phyloP scores from a whole-genome alignment of 2,329 filamentous ascomycete species.

The Colletotrichum gloeosporioides region DNA sequence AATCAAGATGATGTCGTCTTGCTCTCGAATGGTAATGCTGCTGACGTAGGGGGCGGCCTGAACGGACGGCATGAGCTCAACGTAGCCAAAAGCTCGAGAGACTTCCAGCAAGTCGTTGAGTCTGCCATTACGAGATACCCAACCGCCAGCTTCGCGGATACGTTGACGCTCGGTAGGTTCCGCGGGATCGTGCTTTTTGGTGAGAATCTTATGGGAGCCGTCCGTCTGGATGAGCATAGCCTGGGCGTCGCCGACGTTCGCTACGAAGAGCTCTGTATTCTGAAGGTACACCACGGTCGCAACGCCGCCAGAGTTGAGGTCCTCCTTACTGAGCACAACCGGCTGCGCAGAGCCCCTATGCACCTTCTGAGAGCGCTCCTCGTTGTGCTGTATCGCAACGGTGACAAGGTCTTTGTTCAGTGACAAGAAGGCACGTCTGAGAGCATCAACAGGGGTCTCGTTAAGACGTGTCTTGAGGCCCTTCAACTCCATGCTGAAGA shows the following conservation, averaged over 20 bases:
- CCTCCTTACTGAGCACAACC: constrained; percentile 84
- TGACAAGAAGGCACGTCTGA: constrained; percentile 84
- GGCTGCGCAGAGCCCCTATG: constrained; percentile 76
- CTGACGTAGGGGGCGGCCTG: constrained; percentile 88
- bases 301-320: constrained; percentile 87
- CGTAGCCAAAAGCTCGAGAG: constrained; percentile 93
- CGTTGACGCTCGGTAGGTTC: constrained; percentile 83
- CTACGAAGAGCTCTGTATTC: constrained; percentile 88
- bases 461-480: constrained; percentile 67
- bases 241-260: constrained; percentile 94
- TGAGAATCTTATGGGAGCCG: constrained; percentile 82
- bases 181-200: constrained; percentile 91
- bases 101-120: constrained; percentile 92
- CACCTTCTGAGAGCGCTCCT: constrained; percentile 70
- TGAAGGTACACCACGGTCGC: constrained; percentile 92
- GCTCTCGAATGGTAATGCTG: constrained; percentile 79
- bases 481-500: constrained; percentile 84
- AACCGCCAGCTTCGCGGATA: constrained; percentile 93
- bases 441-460: constrained; percentile 82
- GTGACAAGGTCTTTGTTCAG: constrained; percentile 95
- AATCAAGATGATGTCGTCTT: constrained; percentile 92
- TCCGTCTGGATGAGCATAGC: constrained; percentile 94
- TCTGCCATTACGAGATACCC: constrained; percentile 92
- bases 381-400: constrained; percentile 78
- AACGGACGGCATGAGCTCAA: constrained; percentile 89